Evolutionary conservation across 2,329 filamentous ascomycete genomes (phyloP).

Genomic region (Colletotrichum sojae): DNA sequence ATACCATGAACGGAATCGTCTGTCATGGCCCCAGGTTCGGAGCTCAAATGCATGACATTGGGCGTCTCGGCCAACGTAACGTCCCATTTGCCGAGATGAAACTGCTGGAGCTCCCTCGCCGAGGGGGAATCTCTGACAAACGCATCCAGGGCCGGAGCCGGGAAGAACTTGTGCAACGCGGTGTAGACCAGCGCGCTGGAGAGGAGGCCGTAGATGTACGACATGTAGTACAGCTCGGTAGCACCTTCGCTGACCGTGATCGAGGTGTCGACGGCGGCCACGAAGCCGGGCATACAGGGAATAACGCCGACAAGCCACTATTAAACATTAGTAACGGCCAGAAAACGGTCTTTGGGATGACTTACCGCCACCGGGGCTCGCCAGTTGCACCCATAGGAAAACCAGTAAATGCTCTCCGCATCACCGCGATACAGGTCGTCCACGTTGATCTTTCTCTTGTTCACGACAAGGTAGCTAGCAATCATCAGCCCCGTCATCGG

Average conservation of each 20-base stretch:
- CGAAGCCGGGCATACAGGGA: conserved; percentile 59
- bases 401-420: conserved; percentile 56
- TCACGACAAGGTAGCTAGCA: conserved; percentile 52
- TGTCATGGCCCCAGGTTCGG: not conserved
- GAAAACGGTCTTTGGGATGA: conserved; percentile 3
- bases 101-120: conserved; percentile 47
- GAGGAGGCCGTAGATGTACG: conserved; percentile 56
- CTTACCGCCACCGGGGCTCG: conserved; percentile 56
- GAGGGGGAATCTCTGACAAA: conserved; percentile 48
- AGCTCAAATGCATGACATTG: conserved; percentile 6
- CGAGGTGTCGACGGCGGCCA: conserved; percentile 53
- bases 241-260: conserved; percentile 53
- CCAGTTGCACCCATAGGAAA: conserved; percentile 56
- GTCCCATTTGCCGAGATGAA: conserved; percentile 52
- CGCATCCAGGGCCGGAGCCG: conserved; percentile 45
- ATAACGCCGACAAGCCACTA: conserved; percentile 57
- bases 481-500: conserved; percentile 59
- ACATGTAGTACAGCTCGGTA: conserved; percentile 56
- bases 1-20: not conserved
- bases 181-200: conserved; percentile 51
- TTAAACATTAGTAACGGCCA: conserved; percentile 1
- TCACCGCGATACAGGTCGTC: conserved; percentile 53
- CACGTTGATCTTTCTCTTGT: conserved; percentile 52
- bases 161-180: conserved; percentile 50
- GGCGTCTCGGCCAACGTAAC: conserved; percentile 42